Evolutionary conservation across 352 stramenopile species (phyloP), one percentile per base, ranked within the genome.

Genomic region (Blastocystis sp.): DNA sequence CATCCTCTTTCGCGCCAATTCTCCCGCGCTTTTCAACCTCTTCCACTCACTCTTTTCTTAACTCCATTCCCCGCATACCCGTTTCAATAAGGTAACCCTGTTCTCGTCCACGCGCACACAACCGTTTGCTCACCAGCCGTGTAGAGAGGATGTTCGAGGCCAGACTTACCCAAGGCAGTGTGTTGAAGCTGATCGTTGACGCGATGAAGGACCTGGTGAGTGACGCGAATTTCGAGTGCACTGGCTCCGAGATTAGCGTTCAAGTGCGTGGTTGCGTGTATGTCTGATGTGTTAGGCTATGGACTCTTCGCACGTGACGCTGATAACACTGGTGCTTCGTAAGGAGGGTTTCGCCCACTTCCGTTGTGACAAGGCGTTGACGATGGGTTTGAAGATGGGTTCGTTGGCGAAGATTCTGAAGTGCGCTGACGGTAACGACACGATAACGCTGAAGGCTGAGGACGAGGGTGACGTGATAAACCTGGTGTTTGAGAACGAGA

Each of bases 391-490:
- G 69, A 98, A 98, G 92, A 97, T 96, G 13, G 92, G 94, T 37
- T 99, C 98, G 92, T 93, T 99, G 71, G 96, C 95, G 88, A 99
- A 99, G 93, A 98, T 99, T 91, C 94, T 99, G 91, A 99, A 99
- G 94, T 99, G 97, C 93, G 96, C 97, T 41, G 95, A 95, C 76
- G 98, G 98, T 92, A 95, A 98, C 77, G 97, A 99, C 93, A 95
- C 95, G 50, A 93, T 99, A 59, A 98, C 97, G 50, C 93, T 99
- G 71, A 98, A 98, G 92, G 96, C 96, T n/a, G 96, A 98, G 91
- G 97, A 99, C 93, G 95, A 98, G 21, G 94, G 94, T 50, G 97
- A 99, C 76, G 93, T 92, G 31, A 93, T 99, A 67, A 98, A 95
- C 79, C 95, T 99, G 80, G 98, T 98, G 93, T 99, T 99, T 92